A percentile compares a stretch with the other conserved stretches of the same genome.
Conservation (phyloP, 73 alveolate species). For the Paramecium octaurelia region DNA sequence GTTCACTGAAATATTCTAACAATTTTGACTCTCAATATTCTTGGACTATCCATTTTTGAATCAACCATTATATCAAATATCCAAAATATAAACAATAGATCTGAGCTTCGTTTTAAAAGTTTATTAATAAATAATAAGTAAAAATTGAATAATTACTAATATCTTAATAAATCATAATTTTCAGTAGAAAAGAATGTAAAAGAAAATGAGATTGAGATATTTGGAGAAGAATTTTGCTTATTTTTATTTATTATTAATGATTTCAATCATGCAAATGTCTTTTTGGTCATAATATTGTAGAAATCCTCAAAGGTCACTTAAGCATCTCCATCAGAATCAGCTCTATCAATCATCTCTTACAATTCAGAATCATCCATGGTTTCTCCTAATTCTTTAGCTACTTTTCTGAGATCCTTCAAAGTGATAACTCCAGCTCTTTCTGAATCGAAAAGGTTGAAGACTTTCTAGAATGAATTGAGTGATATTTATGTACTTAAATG, state of each 20-base stretch:
- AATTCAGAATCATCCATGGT: conserved; percentile 79
- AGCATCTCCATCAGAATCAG: conserved; percentile 89
- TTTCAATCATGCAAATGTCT: neutral
- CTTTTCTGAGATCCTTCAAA: conserved; percentile 78
- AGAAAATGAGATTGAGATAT: neutral
- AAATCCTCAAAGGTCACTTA: conserved; percentile 77
- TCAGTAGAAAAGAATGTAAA: neutral
- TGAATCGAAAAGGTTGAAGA: conserved; percentile 80
- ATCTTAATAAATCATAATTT: neutral
- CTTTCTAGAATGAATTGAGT: conserved; percentile 25
- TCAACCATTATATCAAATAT: too few species aligned
- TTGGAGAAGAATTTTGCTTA: neutral
- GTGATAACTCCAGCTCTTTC: conserved; percentile 78
- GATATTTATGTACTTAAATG: conserved; percentile 51
- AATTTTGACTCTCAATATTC: too few species aligned
- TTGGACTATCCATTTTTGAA: too few species aligned
- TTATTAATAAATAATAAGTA: too few species aligned
- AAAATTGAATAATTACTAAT: too few species aligned
- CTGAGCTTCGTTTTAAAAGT: too few species aligned
- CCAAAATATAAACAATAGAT: too few species aligned
- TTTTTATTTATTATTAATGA: neutral
- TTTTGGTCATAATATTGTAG: neutral
- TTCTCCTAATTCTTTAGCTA: conserved; percentile 87
- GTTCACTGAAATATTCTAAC: too few species aligned
- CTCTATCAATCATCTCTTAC: conserved; percentile 86